Percentiles rank a stretch among this genome's conserved stretches.
Conservation (phyloP, 2,329 filamentous ascomycete species). For the Colletotrichum destructivum region DNA sequence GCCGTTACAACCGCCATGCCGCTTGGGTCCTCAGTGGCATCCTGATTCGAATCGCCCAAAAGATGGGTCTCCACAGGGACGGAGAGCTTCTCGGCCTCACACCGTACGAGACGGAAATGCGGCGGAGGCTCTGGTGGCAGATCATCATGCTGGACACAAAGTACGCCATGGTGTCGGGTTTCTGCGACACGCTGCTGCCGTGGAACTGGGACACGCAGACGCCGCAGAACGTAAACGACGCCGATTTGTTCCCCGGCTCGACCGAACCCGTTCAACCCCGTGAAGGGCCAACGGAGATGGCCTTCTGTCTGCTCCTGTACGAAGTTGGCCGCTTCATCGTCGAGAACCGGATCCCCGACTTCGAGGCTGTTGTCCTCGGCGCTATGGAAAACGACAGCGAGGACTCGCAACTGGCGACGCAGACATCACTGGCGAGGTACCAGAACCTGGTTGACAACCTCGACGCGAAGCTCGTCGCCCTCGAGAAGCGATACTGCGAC, state of each 20-base stretch:
- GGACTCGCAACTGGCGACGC: conserved; percentile 64
- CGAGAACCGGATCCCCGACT: conserved; percentile 56
- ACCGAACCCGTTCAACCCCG: conserved; percentile 65
- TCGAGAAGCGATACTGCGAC: conserved; percentile 67
- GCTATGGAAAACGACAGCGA: conserved; percentile 56
- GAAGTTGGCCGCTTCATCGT: conserved; percentile 66
- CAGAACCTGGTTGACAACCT: conserved; percentile 59
- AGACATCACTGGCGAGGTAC: conserved; percentile 58
- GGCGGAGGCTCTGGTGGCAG: conserved; percentile 78
- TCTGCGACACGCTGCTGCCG: conserved; percentile 67
- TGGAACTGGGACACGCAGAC: conserved; percentile 70
- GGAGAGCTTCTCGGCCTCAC: no score
- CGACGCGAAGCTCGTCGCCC: conserved; percentile 58
- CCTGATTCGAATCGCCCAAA: conserved; percentile 75
- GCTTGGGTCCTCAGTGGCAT: conserved; percentile 74
- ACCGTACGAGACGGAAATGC: conserved; percentile 77
- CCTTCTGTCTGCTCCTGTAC: conserved; percentile 67
- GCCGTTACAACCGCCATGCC: conserved; percentile 71
- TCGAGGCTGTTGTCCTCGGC: conserved; percentile 59
- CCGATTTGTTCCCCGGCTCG: conserved; percentile 69
- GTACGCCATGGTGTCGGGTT: conserved; percentile 70
- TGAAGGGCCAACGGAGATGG: conserved; percentile 74
- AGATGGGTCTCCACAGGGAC: conserved; percentile 78
- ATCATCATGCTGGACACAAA: conserved; percentile 72
- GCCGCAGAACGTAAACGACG: conserved; percentile 72